A percentile compares a stretch with the other conserved stretches of the same genome.
Evolutionary conservation across 2,329 filamentous ascomycete species (phyloP).

Genomic region (Pestalotiopsis sp.): DNA sequence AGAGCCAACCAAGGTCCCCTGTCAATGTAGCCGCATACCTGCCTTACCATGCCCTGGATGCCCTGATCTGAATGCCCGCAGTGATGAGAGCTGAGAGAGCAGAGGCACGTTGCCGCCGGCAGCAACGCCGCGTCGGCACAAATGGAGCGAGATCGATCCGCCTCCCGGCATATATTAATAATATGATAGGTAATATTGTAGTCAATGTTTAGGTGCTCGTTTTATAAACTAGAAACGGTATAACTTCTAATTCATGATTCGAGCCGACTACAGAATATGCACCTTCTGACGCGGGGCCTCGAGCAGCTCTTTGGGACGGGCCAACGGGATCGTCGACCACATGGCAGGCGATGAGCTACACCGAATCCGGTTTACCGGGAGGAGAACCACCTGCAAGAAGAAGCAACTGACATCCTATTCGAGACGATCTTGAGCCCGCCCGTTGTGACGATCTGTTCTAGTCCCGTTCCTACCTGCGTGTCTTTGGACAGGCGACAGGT

Average conservation of each 20-base stretch:
- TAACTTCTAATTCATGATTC: too few relatives aligned
- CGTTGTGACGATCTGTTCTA: too few relatives aligned
- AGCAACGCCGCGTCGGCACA: constrained; percentile 2
- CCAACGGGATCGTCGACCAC: not conserved
- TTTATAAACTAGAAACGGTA: too few relatives aligned
- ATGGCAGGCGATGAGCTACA: not conserved
- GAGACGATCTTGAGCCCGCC: too few relatives aligned
- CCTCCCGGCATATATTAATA: not conserved
- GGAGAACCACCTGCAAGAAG: not conserved
- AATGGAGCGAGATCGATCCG: not conserved
- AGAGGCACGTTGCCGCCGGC: constrained; percentile 3
- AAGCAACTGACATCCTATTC: not conserved
- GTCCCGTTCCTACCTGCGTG: too few relatives aligned
- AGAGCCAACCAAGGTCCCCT: not conserved
- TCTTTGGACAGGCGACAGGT: too few relatives aligned
- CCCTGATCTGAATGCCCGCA: too few relatives aligned
- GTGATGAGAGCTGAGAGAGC: too few relatives aligned
- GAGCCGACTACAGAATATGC: too few relatives aligned
- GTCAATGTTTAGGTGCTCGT: too few relatives aligned
- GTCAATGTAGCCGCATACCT: not conserved
- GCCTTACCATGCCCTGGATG: too few relatives aligned
- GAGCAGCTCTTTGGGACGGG: not conserved
- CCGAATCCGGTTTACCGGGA: not conserved
- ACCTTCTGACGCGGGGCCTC: too few relatives aligned
- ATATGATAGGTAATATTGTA: not conserved